Percentiles rank a stretch among this genome's conserved stretches.
Evolutionary conservation across 2,329 filamentous ascomycete species (phyloP).

Genomic region (Botrytis tulipae): DNA sequence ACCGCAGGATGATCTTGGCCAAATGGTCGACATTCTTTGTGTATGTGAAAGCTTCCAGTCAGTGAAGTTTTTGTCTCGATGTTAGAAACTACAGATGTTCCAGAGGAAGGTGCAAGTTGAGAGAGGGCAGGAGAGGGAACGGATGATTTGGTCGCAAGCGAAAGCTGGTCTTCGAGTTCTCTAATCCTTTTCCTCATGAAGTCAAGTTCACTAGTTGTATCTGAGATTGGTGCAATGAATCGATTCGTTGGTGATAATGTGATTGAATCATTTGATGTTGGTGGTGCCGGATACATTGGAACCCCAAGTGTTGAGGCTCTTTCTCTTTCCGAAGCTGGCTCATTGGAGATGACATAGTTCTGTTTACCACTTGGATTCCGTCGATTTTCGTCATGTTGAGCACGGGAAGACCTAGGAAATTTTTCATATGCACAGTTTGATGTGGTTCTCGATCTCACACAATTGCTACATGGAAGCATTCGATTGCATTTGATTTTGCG

Average conservation of each 20-base stretch:
- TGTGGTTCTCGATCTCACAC: constrained; percentile 51
- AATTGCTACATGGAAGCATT: constrained; percentile 57
- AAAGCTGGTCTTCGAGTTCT: constrained; percentile 3
- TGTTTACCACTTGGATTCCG: not conserved
- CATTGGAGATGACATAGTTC: not conserved
- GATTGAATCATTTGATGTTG: not conserved
- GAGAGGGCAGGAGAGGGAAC: not conserved
- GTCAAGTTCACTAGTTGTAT: not conserved
- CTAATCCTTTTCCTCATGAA: not conserved
- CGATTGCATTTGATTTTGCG: constrained; percentile 63
- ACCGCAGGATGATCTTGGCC: constrained; percentile 40
- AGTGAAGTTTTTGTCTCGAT: not conserved
- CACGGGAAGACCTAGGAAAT: constrained; percentile 27
- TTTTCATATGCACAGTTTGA: constrained; percentile 52
- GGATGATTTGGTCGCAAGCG: not conserved
- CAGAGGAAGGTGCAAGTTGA: not conserved
- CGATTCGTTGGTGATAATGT: not conserved
- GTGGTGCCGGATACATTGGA: not conserved
- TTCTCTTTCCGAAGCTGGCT: not conserved
- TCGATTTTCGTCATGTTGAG: not conserved
- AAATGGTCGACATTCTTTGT: constrained; percentile 10
- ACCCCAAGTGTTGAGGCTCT: not conserved
- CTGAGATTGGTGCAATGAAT: not conserved
- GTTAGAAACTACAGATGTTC: not conserved
- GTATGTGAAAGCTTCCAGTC: not conserved